Conservation (phyloP, 164 flowering plant genomes). For the Magnolia changhungtana region DNA sequence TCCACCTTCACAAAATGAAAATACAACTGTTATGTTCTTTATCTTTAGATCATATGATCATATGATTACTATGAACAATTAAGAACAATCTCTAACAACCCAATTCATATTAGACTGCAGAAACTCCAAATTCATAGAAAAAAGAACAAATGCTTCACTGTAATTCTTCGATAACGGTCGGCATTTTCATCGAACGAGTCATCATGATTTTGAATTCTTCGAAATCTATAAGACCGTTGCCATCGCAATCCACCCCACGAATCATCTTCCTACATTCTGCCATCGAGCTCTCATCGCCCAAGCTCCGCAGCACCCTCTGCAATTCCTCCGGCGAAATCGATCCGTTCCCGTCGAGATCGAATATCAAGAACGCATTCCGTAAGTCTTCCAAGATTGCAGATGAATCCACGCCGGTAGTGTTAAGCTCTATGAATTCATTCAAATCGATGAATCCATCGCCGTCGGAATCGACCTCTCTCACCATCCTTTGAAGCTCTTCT, state of each 20-base stretch:
- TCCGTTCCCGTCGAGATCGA: constrained; percentile 69
- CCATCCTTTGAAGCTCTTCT: constrained; percentile 52
- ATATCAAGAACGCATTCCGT: constrained; percentile 62
- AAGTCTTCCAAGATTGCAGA: constrained; percentile 41
- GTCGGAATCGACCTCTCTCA: constrained; percentile 57
- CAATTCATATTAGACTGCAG: not conserved
- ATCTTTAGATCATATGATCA: no score
- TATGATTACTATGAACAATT: not conserved
- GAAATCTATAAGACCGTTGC: constrained; percentile 61
- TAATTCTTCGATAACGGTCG: not conserved
- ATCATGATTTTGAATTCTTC: constrained; percentile 78
- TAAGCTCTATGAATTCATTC: constrained; percentile 62
- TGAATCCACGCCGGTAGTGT: constrained; percentile 50
- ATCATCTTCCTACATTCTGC: constrained; percentile 75
- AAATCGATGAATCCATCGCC: constrained; percentile 77
- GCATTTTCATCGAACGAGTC: constrained; percentile 28
- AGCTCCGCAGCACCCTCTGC: constrained; percentile 45
- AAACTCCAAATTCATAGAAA: not conserved
- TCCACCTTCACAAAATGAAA: no score
- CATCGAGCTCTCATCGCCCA: constrained; percentile 59
- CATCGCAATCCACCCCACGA: constrained; percentile 56
- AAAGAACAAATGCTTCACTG: not conserved
- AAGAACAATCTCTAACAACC: not conserved
- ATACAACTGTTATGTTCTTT: no score
- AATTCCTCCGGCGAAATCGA: constrained; percentile 69